These are phyloP conservation scores for Coniochaeta sp. DNA, from an alignment of 2,329 filamentous ascomycete species.

Conservation along the genomic window DNA sequence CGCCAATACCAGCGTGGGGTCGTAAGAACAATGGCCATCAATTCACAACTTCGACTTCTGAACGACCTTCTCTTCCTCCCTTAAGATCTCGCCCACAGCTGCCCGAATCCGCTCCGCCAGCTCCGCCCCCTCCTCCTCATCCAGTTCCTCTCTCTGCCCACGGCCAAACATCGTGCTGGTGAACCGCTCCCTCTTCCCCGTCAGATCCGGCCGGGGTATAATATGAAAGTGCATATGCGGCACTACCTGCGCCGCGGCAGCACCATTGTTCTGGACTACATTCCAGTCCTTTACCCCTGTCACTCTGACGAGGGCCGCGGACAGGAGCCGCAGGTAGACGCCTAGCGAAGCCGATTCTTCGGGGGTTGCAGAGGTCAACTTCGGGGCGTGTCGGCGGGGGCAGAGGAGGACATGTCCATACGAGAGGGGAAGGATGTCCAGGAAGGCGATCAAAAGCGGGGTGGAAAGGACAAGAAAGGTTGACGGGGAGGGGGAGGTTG, in stretches of 20 bases:
- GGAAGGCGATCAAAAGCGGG: conserved; percentile 70
- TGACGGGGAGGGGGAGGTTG: conserved; percentile 30
- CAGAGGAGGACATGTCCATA: conserved; percentile 77
- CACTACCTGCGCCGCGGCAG: conserved; percentile 83
- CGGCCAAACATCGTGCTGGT: conserved; percentile 68
- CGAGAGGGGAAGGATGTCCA: conserved; percentile 87
- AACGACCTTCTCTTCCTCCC: conserved; percentile 30
- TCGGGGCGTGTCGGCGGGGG: conserved; percentile 68
- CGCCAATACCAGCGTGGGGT: too few relatives aligned
- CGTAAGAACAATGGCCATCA: background rate
- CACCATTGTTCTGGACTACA: conserved; percentile 92
- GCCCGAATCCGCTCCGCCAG: conserved; percentile 49
- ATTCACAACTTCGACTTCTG: conserved; percentile 30
- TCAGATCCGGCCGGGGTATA: conserved; percentile 72
- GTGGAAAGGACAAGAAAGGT: conserved; percentile 71
- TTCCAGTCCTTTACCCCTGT: conserved; percentile 84
- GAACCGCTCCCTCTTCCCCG: conserved; percentile 55
- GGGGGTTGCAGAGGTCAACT: conserved; percentile 62
- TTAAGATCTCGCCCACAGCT: conserved; percentile 39
- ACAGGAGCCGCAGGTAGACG: conserved; percentile 61
- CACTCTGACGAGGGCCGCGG: conserved; percentile 58
- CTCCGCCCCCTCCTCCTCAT: conserved; percentile 62
- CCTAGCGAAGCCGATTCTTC: conserved; percentile 61
- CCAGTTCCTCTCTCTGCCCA: conserved; percentile 64
- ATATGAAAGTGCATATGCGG: conserved; percentile 93